Conservation (phyloP, 768 basidiomycete species). For the Russula abietina region DNA sequence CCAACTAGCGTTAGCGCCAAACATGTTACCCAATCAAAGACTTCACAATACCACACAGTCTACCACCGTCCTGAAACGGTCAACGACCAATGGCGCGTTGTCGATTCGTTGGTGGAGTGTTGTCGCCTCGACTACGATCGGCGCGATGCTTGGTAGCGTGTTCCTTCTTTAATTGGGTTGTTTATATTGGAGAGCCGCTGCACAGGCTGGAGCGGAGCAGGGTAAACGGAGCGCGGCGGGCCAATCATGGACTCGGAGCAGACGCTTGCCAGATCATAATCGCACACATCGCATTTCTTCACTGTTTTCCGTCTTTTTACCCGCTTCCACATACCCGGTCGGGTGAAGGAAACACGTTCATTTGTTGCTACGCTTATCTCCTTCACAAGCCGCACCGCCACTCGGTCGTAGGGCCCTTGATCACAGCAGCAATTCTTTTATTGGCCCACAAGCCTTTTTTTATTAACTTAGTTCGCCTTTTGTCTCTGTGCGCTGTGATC, state of each 20-base stretch:
- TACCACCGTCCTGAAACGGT: not conserved
- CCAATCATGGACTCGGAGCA: slow-evolving; percentile 18
- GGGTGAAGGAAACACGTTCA: slow-evolving; percentile 16
- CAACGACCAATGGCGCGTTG: not conserved
- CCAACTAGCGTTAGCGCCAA: slow-evolving; percentile 62
- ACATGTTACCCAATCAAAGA: slow-evolving; percentile 74
- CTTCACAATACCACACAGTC: slow-evolving; percentile 45
- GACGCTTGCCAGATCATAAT: slow-evolving; percentile 8
- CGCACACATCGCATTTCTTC: slow-evolving; percentile 13
- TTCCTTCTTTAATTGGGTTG: not conserved
- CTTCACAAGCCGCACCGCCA: not conserved
- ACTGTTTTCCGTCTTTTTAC: not conserved
- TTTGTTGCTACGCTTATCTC: slow-evolving; percentile 14
- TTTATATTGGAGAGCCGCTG: not conserved
- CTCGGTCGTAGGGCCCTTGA: not conserved
- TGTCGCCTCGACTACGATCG: not conserved
- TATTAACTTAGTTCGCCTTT: not conserved
- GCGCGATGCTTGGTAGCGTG: slow-evolving; percentile 8
- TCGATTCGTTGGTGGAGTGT: slow-evolving; percentile 2
- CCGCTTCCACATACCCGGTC: slow-evolving; percentile 17
- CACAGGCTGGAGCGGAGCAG: slow-evolving; percentile 2
- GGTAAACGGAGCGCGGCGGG: slow-evolving; percentile 8
- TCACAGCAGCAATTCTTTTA: not conserved
- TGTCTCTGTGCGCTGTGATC: slow-evolving; percentile 4
- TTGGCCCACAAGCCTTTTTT: not conserved